Base-by-base conservation (phyloP, 2,329 filamentous ascomycete species). In the Sclerotinia spermophila region DNA sequence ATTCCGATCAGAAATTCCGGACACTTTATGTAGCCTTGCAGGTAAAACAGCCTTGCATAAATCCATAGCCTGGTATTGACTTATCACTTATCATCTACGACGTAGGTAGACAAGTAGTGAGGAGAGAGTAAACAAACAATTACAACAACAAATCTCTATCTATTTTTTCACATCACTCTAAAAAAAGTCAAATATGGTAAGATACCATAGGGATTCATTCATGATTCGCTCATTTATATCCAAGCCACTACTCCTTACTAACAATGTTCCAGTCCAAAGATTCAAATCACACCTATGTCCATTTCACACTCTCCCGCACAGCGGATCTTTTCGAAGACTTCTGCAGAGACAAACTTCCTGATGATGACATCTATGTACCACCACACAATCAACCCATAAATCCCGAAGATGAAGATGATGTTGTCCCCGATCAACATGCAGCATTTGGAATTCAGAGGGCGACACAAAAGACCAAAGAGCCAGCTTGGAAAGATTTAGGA, bases 331-430 rank as follows among this genome's bases (percentile, higher is more conserved):
- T 94, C 75, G 92, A 95, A 79, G 89, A 91, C 79, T 90, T 91
- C 78, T 90, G 88, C 84, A 87, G 87, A 78, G 89, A 91, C 82
- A 86, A 85, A 77, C 86, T 92, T 59, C 89, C 89, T n/a, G 83
- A 86, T 72, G 92, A 96, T 81, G 91, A 94, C 70, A 92, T 96
- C 79, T 92, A 92, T 80, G 91, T 96, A n/a, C 88, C 91, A 45
- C 88, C 89, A 11, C 88, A 93, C 73, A 88, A 94, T 79, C 92
- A 93, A 79, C 93, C 92, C 55, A 85, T 94, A 78, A 95, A 96
- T 79, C 92, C 93, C 0, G 92, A 96, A 80, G 92, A 96, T 79
- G 92, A 96, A 81, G 93, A 96, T 78, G 92, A 96, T 78, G 91
- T 96, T 5, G 92, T 96, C 6, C 92, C 93, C 0, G 92, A 96